Conservation (phyloP, 192 early-diverging fungal species). For the Coemansia sp. region DNA sequence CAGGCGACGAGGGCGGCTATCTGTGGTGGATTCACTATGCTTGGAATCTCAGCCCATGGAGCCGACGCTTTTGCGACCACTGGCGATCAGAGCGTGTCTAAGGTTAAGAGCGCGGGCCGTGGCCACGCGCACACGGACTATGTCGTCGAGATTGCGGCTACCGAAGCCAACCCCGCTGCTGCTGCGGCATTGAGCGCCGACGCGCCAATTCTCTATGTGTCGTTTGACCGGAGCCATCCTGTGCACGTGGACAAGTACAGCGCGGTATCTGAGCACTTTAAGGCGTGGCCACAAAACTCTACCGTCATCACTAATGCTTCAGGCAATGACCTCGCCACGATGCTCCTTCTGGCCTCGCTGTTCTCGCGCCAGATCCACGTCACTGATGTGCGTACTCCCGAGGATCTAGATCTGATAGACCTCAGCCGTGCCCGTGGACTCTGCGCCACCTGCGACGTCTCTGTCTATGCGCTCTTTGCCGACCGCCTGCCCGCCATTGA, state of each 20-base stretch:
- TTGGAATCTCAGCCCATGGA: conserved; percentile 63
- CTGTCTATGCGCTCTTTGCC: conserved; percentile 79
- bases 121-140: conserved; percentile 69
- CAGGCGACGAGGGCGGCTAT: conserved; percentile 72
- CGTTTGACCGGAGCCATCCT: conserved; percentile 50
- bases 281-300: conserved; percentile 71
- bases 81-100: conserved; percentile 38
- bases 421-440: conserved; percentile 86
- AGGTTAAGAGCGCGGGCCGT: conserved; percentile 55
- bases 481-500: conserved; percentile 27
- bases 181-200: conserved; percentile 46
- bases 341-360: conserved; percentile 83
- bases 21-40: conserved; percentile 82
- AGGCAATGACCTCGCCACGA: conserved; percentile 83
- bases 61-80: conserved; percentile 31
- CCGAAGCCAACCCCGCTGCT: conserved; percentile 61
- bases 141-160: conserved; percentile 71
- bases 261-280: conserved; percentile 72
- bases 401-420: conserved; percentile 83
- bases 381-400: conserved; percentile 72
- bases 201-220: conserved; percentile 61
- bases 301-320: conserved; percentile 83
- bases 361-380: conserved; percentile 86
- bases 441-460: conserved; percentile 91
- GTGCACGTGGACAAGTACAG: conserved; percentile 58